Evolutionary conservation across 2,329 filamentous ascomycete species (phyloP).

Genomic region (Cladosporium halotolerans): DNA sequence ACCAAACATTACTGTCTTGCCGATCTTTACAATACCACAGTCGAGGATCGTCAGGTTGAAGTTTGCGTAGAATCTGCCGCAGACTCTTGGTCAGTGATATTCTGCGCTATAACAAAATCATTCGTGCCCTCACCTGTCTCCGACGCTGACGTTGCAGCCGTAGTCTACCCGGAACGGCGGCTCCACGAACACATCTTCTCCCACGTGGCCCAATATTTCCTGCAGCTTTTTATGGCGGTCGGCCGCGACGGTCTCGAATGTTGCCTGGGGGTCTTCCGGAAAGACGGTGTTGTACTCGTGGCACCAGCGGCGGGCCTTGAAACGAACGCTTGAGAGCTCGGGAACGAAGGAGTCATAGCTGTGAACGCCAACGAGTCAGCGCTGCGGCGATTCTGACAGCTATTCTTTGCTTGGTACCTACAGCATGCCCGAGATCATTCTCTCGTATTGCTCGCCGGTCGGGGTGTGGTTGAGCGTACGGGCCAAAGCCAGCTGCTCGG

Average conservation of each 20-base stretch:
- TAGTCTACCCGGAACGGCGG: constrained; percentile 59
- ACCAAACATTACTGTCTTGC: constrained; percentile 47
- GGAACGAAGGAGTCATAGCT: constrained; percentile 43
- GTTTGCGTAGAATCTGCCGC: constrained; percentile 56
- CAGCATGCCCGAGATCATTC: constrained; percentile 59
- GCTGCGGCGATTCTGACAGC: neutral
- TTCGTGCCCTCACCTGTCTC: constrained; percentile 40
- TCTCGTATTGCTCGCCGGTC: constrained; percentile 56
- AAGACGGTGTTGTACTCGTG: constrained; percentile 55
- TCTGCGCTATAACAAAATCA: neutral
- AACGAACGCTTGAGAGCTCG: constrained; percentile 46
- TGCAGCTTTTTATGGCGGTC: neutral
- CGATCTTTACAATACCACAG: constrained; percentile 47
- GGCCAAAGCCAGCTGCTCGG: constrained; percentile 40
- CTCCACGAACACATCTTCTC: constrained; percentile 33
- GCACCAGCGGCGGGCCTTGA: constrained; percentile 49
- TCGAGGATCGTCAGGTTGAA: constrained; percentile 51
- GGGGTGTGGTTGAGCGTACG: constrained; percentile 47
- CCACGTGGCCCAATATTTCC: constrained; percentile 8
- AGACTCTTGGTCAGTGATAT: neutral
- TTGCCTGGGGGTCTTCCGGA: constrained; percentile 28
- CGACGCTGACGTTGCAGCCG: constrained; percentile 53
- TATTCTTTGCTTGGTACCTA: neutral
- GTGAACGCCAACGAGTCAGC: neutral
- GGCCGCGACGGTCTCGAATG: constrained; percentile 8